phyloP scores from a whole-genome alignment of 192 early-diverging fungal genomes.

The Podila clonocystis region DNA sequence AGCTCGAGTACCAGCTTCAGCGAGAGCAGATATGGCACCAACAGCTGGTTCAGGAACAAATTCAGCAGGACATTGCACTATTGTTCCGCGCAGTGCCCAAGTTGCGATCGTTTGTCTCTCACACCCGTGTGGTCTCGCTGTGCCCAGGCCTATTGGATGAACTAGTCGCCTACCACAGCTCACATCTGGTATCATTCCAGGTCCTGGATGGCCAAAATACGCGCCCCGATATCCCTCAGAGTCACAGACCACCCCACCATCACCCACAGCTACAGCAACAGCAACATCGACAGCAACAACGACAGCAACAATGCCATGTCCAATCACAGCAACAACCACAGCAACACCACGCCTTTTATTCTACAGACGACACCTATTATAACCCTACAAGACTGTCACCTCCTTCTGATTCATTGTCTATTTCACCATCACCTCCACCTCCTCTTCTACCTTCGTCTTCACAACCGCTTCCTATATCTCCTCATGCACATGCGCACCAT shows the following conservation, averaged over 20 bases:
- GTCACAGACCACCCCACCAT: background rate
- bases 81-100: too few species aligned
- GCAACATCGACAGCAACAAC: background rate
- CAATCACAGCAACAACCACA: background rate
- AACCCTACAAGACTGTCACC: too few species aligned
- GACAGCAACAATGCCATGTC: background rate
- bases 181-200: constrained; percentile 29
- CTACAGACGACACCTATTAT: background rate
- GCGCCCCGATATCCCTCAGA: background rate
- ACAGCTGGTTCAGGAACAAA: too few species aligned
- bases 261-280: background rate
- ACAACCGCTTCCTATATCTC: too few species aligned
- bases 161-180: constrained; percentile 16
- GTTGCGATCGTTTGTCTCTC: constrained; percentile 10
- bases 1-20: too few species aligned
- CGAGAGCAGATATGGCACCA: too few species aligned
- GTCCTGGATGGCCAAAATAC: constrained; percentile 1
- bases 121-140: constrained; percentile 6
- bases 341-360: constrained; percentile 1
- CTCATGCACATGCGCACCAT: too few species aligned
- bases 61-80: too few species aligned
- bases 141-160: constrained; percentile 23
- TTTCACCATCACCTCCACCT: too few species aligned
- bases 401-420: too few species aligned
- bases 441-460: too few species aligned